Conservation (phyloP, 2,329 filamentous ascomycete species). For the Graphilbum fragrans region DNA sequence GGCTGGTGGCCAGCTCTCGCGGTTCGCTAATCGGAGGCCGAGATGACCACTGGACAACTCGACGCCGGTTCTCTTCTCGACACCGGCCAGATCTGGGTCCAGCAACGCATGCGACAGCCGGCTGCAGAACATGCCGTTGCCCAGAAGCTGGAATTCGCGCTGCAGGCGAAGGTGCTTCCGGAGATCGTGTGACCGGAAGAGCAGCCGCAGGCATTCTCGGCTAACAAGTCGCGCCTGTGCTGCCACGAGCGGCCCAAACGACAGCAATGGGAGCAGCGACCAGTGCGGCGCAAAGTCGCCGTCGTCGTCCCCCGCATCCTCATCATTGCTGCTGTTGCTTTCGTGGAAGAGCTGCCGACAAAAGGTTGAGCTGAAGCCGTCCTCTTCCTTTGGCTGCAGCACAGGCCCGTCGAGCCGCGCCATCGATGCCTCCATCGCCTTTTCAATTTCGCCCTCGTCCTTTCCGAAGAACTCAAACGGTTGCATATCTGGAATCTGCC, state of each 20-base stretch:
- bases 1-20: constrained; percentile 82
- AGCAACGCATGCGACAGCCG: constrained; percentile 76
- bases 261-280: constrained; percentile 54
- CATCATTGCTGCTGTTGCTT: not conserved
- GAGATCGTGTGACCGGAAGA: constrained; percentile 65
- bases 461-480: constrained; percentile 36
- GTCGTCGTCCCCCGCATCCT: constrained; percentile 3
- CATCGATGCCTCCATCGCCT: constrained; percentile 38
- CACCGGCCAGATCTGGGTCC: constrained; percentile 66
- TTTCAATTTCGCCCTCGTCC: constrained; percentile 31
- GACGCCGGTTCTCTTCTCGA: constrained; percentile 56
- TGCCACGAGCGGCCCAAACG: constrained; percentile 61
- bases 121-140: constrained; percentile 73
- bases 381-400: constrained; percentile 10
- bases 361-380: constrained; percentile 28
- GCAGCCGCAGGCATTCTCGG: constrained; percentile 57
- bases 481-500: constrained; percentile 3
- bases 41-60: constrained; percentile 61
- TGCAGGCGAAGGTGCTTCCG: constrained; percentile 63
- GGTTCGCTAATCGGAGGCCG: constrained; percentile 70
- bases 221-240: constrained; percentile 70
- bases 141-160: constrained; percentile 69
- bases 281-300: constrained; percentile 31
- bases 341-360: constrained; percentile 23
- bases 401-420: constrained; percentile 25